Evolutionary conservation across 2,329 filamentous ascomycete species (phyloP).

Genomic region (Fusarium albidum): DNA sequence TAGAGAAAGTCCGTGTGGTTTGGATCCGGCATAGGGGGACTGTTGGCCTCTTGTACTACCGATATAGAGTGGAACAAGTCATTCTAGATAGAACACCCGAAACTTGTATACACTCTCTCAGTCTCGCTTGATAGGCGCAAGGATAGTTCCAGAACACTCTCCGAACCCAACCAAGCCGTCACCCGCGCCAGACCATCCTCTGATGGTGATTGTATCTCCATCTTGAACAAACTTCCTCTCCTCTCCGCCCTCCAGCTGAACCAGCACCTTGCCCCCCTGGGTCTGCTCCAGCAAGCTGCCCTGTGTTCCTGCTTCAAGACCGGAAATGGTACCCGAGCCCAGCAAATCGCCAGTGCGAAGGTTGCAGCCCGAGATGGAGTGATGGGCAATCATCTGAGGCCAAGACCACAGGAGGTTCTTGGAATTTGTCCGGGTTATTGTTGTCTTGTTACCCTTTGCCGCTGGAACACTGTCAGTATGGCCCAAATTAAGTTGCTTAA

Average conservation of each 20-base stretch:
- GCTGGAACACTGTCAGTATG: constrained; percentile 28
- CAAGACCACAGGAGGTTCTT: constrained; percentile 77
- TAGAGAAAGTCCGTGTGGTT: too few species aligned
- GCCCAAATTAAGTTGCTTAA: too few species aligned
- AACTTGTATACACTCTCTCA: too few species aligned
- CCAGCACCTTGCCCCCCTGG: constrained; percentile 69
- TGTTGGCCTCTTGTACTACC: too few species aligned
- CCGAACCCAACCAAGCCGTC: constrained; percentile 31
- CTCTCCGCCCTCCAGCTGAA: constrained; percentile 72
- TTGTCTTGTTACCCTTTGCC: constrained; percentile 42
- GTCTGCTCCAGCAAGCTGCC: constrained; percentile 79
- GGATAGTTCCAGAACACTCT: constrained; percentile 16
- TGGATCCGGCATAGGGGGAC: too few species aligned
- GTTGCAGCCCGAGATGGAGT: constrained; percentile 79
- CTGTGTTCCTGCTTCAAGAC: constrained; percentile 67
- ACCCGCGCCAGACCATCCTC: constrained; percentile 21
- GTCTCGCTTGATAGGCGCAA: too few species aligned
- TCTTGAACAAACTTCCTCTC: constrained; percentile 33
- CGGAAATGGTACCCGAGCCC: constrained; percentile 78
- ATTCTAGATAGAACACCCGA: too few species aligned
- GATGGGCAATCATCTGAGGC: constrained; percentile 84
- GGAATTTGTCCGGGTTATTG: constrained; percentile 38
- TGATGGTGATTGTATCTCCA: constrained; percentile 31
- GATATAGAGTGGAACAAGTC: too few species aligned
- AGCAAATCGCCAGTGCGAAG: constrained; percentile 78